Evolutionary conservation across 1,284 basidiomycete species (phyloP).

Genomic region (Trichosporon sp.): DNA sequence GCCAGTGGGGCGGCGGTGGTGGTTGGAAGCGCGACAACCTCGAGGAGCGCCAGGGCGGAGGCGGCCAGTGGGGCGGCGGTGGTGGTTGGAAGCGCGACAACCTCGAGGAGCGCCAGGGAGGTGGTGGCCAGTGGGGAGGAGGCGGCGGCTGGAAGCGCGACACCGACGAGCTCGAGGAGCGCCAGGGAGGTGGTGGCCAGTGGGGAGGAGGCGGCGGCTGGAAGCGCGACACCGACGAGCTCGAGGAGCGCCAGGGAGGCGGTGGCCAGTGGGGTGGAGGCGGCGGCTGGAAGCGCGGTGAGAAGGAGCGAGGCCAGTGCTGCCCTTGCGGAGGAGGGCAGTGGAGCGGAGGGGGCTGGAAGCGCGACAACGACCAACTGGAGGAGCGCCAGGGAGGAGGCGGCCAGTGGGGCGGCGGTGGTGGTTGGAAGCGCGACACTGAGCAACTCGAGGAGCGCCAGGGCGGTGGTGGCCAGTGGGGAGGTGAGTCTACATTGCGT

Average conservation of each 20-base stretch:
- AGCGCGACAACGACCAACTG: not conserved
- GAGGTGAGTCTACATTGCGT: not conserved
- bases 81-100: not conserved
- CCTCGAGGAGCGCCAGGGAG: not conserved
- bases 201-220: not conserved
- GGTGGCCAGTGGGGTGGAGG: not conserved
- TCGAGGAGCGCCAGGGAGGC: not conserved
- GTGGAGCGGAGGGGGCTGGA: not conserved
- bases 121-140: not conserved
- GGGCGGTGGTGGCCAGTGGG: not conserved
- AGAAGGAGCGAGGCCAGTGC: not conserved
- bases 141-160: not conserved
- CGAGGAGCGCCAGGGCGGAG: not conserved
- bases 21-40: not conserved
- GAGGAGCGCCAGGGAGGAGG: not conserved
- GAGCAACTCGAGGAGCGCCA: slow-evolving; percentile 1
- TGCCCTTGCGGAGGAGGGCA: no score
- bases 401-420: not conserved
- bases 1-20: not conserved
- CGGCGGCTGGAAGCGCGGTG: not conserved
- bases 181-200: not conserved
- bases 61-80: not conserved
- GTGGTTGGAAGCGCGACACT: not conserved
- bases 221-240: not conserved
- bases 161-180: not conserved